Base-by-base conservation (phyloP, 352 stramenopile genomes). In the Phytophthora pistaciae region DNA sequence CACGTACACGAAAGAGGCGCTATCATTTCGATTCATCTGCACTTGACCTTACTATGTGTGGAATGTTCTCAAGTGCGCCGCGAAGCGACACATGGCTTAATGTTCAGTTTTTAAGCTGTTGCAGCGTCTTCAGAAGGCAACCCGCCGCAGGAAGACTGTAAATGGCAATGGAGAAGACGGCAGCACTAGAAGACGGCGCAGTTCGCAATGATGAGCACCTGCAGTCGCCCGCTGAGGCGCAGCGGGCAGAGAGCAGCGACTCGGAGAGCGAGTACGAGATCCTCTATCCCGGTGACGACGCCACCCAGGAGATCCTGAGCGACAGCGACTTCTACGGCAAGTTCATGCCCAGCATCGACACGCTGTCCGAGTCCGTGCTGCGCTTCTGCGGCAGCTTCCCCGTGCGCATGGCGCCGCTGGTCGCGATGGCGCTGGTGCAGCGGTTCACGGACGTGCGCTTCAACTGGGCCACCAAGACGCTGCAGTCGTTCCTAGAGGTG, bases 401-500 rank as follows among this genome's bases (percentile, higher is more conserved):
- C 6, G 74, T 94, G 38, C 85, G 78, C 56, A 80, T 84, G 72
- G 73, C 72, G 1, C 80, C 80, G 23, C 55, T 87, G n/a, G 59
- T 94, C 2, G 54, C 69, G 21, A 42, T 66, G 3, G 79, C 86
- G 27, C 66, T 95, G 36, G 77, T 95, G 53, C 80, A 80, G 33
- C 74, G 86, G 5, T 92, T 93, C 71, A 95, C 88, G 20, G 80
- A 93, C 55, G 82, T 63, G 44, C 80, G 85, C 56, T 91, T 93
- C 62, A 94, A 95, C 66, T 95, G 88, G 88, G 66, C 80, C 40
- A 94, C 77, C 16, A 93, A 95, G 75, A 95, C 88, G 48, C 70
- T 95, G 65, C 88, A 93, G 72, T 94, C 86, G 18, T 95, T 95
- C 57, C 54, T 95, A n/a, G 88, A 95, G 62, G 60, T 94, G 9